Percentiles rank a stretch among this genome's conserved stretches.
These are phyloP conservation scores for Fraxinus xanthoxyloides DNA, from an alignment of 305 asterid species.

Conservation along the genomic window DNA sequence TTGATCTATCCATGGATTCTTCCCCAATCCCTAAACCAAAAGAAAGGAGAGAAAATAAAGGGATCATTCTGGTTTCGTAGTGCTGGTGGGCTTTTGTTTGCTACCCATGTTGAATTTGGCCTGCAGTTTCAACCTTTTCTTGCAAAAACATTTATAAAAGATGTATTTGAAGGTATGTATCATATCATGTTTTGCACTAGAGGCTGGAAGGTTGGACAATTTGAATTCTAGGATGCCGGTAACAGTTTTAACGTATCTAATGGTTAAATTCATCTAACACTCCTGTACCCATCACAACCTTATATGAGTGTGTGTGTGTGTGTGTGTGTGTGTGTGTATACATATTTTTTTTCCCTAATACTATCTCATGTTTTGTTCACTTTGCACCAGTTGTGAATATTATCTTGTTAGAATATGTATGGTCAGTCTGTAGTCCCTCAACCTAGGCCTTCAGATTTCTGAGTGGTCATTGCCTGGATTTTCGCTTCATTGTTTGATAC, in stretches of 20 bases:
- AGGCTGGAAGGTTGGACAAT: not conserved
- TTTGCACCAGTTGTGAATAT: not conserved
- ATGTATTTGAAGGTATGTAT: not conserved
- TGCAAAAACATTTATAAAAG: not conserved
- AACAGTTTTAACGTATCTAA: not conserved
- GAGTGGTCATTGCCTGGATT: not conserved
- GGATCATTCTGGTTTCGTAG: not conserved
- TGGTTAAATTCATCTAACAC: not conserved
- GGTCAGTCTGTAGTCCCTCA: not conserved
- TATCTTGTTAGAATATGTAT: conserved; percentile 1
- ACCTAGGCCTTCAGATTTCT: not conserved
- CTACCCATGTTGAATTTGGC: not conserved
- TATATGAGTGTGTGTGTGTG: no score
- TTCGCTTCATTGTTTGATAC: not conserved
- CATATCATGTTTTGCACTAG: not conserved
- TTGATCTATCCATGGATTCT: not conserved
- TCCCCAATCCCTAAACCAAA: not conserved
- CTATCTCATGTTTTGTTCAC: not conserved
- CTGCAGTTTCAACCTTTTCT: not conserved
- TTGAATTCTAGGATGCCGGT: not conserved
- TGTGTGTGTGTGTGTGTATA: no score
- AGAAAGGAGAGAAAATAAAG: not conserved
- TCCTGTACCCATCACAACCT: not conserved
- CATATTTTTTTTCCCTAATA: no score
- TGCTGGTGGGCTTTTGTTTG: no score